Base-by-base conservation (phyloP, 169 alveolate species). In the Plasmodium blacklocki region DNA sequence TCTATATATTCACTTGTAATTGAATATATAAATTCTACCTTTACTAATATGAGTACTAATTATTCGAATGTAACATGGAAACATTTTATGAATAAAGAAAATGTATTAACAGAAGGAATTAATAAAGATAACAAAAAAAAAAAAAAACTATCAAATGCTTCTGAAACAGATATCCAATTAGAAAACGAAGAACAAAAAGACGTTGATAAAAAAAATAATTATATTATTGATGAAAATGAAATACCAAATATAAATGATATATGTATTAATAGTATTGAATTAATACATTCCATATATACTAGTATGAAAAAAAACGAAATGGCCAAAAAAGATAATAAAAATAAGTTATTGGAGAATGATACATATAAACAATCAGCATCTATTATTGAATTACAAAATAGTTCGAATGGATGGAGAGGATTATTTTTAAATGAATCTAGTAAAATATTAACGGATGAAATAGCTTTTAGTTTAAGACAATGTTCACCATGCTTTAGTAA, bases 361-460 rank as follows among this genome's bases (percentile, higher is more conserved):
- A 49, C 26, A 64, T 86, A 86, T 56, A 73, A 50, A 45, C 60
- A 62, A 73, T 86, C 92, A 15, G 71, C 88, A 4, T 66, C 92
- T 15, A 72, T 86, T n/a, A 43, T 86, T 11, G 83, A 64, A 86
- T 71, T 73, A 1, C 92, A 72, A 49, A 71, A 86, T 71, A 12
- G 26, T 50, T 59, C 88, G 12, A 86, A 72, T 7, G 92, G 74
- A 2, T 86, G 86, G 87, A 71, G 87, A 86, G 92, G 92, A 19
- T 58, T 86, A 72, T 72, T 86, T 59, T 86, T 86, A 67, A 86
- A 86, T 62, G 60, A 72, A 47, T 59, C 67, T 15, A 86, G 92
- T 71, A 86, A 73, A 86, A 86, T 86, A 86, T 71, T 86, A 86
- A 86, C 92, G 43, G 92, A 86, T 67, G 92, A 86, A 73, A 72